Evolutionary conservation across 2,329 filamentous ascomycete species (phyloP), one percentile per base, ranked within the genome.

Genomic region (Fusarium acutatum): DNA sequence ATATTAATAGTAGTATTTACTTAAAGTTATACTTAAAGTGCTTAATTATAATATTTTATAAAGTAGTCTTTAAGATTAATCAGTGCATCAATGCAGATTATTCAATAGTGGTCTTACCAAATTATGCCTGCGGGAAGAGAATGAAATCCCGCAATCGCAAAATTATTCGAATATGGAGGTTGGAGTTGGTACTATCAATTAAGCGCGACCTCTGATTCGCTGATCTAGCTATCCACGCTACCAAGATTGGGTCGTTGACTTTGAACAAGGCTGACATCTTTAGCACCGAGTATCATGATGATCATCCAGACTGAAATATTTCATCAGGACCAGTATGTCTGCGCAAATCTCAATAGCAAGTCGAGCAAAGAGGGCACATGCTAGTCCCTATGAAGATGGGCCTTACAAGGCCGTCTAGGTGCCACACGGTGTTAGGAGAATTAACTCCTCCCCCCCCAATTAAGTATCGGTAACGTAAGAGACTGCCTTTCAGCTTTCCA

Each of bases 301-400:
- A 32, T 32, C 10, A 30, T 30, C 1, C 10, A n/a, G 14, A 6
- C 6, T 20, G 1, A 2, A 18, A 4, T 13, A 32, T 49, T n/a
- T 7, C 3, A 30, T 1, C 22, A 18, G 17, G 15, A 6, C 15
- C 20, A 4, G 44, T 46, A 30, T 30, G 12, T 17, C 14, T 40
- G 7, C 5, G 5, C 2, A 14, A n/a, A 40, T n/a, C 6, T 22
- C 4, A 3, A 24, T 41, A 41, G 8, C 0, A 17, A 24, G 7
- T 14, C 12, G 3, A 26, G 11, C 5, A 44, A 6, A 26, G 7
- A 26, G 7, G 24, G 3, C 12, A 20, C 7, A 4, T 26, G 4
- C 5, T 3, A 26, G 24, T 13, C 6, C 11, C 1, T 13, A 0
- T 44, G 0, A 44, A 9, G 1, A 18, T 26, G 17, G 22, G 6